A percentile compares a stretch with the other conserved stretches of the same genome.
Evolutionary conservation across 2,329 filamentous ascomycete species (phyloP).

Genomic region (Colletotrichum sp.): DNA sequence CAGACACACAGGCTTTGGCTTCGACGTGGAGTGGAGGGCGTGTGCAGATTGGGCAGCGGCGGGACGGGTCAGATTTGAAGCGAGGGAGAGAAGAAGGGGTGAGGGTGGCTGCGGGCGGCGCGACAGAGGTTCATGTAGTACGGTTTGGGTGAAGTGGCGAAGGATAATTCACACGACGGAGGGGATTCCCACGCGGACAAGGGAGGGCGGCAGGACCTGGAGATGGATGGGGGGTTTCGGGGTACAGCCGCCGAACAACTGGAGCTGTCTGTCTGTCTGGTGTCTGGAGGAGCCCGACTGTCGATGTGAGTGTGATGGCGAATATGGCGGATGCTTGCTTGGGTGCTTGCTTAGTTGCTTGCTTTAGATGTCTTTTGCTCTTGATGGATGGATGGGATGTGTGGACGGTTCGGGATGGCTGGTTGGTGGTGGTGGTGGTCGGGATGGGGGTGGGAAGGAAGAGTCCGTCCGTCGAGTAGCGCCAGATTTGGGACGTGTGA

Average conservation of each 20-base stretch:
- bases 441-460: neutral
- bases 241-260: neutral
- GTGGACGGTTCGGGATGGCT: neutral
- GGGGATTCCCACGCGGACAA: neutral
- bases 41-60: neutral
- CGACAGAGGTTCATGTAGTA: slow-evolving; percentile 16
- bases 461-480: slow-evolving; percentile 1
- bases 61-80: neutral
- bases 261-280: neutral
- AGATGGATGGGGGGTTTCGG: neutral
- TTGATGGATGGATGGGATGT: neutral
- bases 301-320: neutral
- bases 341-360: neutral
- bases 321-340: neutral
- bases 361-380: neutral
- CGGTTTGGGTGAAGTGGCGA: slow-evolving; percentile 16
- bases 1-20: neutral
- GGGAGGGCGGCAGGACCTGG: neutral
- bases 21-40: neutral
- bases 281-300: neutral
- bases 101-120: slow-evolving; percentile 15
- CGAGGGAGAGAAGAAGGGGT: slow-evolving; percentile 2
- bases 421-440: neutral
- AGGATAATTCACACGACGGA: slow-evolving; percentile 1
- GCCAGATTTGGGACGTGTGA: neutral